These are phyloP conservation scores for Barnettozyma populi DNA, from an alignment of 805 yeast genomes.

Conservation along the genomic window DNA sequence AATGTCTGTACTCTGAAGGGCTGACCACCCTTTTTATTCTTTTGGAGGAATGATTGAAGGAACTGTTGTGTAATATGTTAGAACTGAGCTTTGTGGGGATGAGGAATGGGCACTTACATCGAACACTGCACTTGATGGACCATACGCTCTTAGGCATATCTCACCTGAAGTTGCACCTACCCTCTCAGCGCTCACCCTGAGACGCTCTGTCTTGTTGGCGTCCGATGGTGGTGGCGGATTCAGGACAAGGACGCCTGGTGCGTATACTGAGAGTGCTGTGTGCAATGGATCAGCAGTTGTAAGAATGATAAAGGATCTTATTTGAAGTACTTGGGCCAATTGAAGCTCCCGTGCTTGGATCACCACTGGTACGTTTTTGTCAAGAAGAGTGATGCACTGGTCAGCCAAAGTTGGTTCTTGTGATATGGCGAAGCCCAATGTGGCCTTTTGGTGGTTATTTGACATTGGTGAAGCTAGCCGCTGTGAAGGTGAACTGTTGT, in stretches of 20 bases:
- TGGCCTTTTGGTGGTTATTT: background rate
- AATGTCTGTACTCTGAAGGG: background rate
- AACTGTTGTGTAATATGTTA: background rate
- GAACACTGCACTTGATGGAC: background rate
- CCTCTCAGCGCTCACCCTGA: background rate
- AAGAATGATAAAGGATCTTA: background rate
- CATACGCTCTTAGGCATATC: background rate
- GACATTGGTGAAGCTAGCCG: background rate
- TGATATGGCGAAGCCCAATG: background rate
- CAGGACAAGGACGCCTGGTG: constrained; percentile 3
- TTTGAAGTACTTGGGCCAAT: background rate
- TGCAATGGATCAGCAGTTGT: background rate
- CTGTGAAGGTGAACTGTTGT: background rate
- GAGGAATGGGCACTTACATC: background rate
- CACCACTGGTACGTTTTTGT: background rate
- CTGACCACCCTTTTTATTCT: background rate
- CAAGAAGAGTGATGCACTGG: background rate
- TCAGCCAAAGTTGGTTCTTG: background rate
- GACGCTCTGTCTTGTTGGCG: background rate
- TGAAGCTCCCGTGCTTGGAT: background rate
- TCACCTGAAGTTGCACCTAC: constrained; percentile 7
- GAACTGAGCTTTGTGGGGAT: background rate
- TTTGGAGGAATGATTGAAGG: background rate
- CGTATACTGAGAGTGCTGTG: background rate
- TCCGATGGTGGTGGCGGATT: background rate